Percentiles rank a stretch among this genome's conserved stretches.
Evolutionary conservation across 257 asterid species (phyloP).

Genomic region (Salvia splendens): DNA sequence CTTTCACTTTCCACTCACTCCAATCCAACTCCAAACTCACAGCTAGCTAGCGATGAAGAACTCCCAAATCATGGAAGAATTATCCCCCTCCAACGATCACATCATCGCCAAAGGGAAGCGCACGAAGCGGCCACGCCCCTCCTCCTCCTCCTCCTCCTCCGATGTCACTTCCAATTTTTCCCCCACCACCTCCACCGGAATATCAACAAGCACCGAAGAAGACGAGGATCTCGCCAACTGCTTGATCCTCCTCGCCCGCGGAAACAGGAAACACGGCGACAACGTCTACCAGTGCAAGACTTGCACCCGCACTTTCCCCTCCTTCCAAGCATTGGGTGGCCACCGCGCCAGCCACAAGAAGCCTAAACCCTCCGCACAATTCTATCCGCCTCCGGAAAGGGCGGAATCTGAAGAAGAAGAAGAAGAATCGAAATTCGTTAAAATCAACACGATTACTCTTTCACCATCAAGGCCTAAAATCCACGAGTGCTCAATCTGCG

Average conservation of each 20-base stretch:
- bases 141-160: slow-evolving; percentile 43
- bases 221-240: slow-evolving; percentile 91
- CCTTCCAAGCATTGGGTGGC: slow-evolving; percentile 91
- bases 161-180: slow-evolving; percentile 33
- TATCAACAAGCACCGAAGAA: slow-evolving; percentile 53
- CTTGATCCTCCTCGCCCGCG: slow-evolving; percentile 75
- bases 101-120: slow-evolving; percentile 61
- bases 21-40: background rate
- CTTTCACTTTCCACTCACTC: slow-evolving; percentile 35
- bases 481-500: slow-evolving; percentile 84
- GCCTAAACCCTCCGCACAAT: slow-evolving; percentile 41
- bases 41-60: slow-evolving; percentile 27
- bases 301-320: slow-evolving; percentile 67
- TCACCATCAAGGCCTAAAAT: slow-evolving; percentile 42
- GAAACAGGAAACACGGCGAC: slow-evolving; percentile 53
- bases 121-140: slow-evolving; percentile 54
- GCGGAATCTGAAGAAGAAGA: slow-evolving; percentile 25
- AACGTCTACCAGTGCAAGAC: slow-evolving; percentile 80
- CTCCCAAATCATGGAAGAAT: slow-evolving; percentile 38
- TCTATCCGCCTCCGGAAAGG: slow-evolving; percentile 22
- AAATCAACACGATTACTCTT: slow-evolving; percentile 17
- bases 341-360: slow-evolving; percentile 89
- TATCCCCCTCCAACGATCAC: slow-evolving; percentile 47
- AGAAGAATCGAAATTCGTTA: background rate
- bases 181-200: slow-evolving; percentile 39